Evolutionary conservation across 345 rosid genomes (phyloP), one percentile per base, ranked within the genome.

Genomic region (Camelina laxa): DNA sequence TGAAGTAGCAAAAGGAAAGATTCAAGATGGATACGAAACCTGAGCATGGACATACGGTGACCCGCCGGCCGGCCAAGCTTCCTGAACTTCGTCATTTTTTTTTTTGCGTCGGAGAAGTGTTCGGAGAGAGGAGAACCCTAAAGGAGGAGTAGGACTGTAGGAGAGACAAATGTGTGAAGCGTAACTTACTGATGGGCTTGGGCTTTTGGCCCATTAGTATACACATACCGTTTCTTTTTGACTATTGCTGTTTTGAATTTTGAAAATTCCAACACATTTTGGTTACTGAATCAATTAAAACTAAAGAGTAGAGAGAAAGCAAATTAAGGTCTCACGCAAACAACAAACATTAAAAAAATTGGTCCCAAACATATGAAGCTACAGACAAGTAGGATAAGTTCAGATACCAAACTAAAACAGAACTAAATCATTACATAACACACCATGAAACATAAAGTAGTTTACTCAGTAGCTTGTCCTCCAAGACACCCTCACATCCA

Each of bases 41-140:
- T 89, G 79, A 94, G 90, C 97, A 94, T 88, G 54, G 93, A 72
- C 89, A 91, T 90, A 66, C 98, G 87, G 79, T 94, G 96, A 55
- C 85, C 89, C 0, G 91, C 74, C 9, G 85, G 95, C 53, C 98
- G 84, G 65, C 78, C 81, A 4, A 91, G 89, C 87, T 88, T 94
- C 81, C 98, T 90, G 72, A 93, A 82, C 70, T 87, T 94, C 47
- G 95, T 89, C 93, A 89, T 82, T 68, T 74, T 24, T 0, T 0
- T 27, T 68, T 74, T 35, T 55, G 47, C 47, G 60, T 20, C 79
- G 75, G 62, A 20, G 70, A 79, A 67, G 30, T 53, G 50, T 14
- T 33, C 56, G 54, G 49, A 56, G 57, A 61, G 72, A 35, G 45
- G 71, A 65, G 71, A 65, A 65, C 66, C 72, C 78, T 65, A 15